Percentiles rank a stretch among this genome's conserved stretches.
phyloP scores from a whole-genome alignment of 1,139 yeast species.

The Pichia sp. region DNA sequence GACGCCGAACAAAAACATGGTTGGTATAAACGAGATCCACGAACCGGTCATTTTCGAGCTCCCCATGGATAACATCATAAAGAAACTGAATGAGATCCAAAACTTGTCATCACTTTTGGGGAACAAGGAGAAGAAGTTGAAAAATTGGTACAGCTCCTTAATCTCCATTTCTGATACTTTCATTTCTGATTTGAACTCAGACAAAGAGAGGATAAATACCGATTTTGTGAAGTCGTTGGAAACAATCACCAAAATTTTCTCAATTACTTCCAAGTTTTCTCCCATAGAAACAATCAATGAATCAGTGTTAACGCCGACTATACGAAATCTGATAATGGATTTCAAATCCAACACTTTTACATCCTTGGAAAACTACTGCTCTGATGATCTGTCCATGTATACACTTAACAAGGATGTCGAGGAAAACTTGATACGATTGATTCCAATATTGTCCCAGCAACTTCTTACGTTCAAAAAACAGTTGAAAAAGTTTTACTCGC shows the following conservation, averaged over 20 bases:
- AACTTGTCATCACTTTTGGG: constrained; percentile 12
- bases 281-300: constrained; percentile 16
- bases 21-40: background rate
- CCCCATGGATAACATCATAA: constrained; percentile 11
- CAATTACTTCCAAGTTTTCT: constrained; percentile 17
- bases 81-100: constrained; percentile 13
- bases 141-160: constrained; percentile 9
- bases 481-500: constrained; percentile 23
- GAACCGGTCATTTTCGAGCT: constrained; percentile 6
- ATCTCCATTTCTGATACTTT: constrained; percentile 3
- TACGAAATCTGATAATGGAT: constrained; percentile 23
- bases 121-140: constrained; percentile 12
- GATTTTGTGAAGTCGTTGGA: constrained; percentile 26
- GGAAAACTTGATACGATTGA: constrained; percentile 22
- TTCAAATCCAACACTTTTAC: constrained; percentile 19
- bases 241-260: constrained; percentile 25
- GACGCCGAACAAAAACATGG: background rate
- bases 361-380: constrained; percentile 21
- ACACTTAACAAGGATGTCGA: constrained; percentile 24
- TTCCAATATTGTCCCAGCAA: constrained; percentile 27
- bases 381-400: constrained; percentile 23
- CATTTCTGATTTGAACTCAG: constrained; percentile 17
- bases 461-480: constrained; percentile 21
- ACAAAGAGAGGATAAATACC: constrained; percentile 18
- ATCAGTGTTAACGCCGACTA: constrained; percentile 18